A percentile compares a stretch with the other conserved stretches of the same genome.
phyloP scores from a whole-genome alignment of 495 filamentous ascomycete genomes.

The Hamigera avellanea region DNA sequence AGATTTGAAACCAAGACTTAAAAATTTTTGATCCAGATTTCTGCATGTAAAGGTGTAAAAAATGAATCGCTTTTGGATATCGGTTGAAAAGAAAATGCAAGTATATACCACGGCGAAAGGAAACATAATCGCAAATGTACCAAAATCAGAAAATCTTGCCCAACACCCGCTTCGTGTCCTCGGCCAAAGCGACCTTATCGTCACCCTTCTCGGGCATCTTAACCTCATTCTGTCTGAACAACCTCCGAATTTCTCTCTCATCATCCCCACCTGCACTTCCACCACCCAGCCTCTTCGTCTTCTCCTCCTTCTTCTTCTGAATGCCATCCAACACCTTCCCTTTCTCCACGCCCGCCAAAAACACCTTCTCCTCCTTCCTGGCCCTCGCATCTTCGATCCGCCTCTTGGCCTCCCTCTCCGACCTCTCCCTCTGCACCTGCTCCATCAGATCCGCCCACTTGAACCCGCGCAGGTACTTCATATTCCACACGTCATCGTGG shows the following conservation, averaged over 20 bases:
- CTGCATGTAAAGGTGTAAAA: background rate
- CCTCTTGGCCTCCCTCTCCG: conserved; percentile 67
- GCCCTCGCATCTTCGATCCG: conserved; percentile 69
- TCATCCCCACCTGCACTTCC: conserved; percentile 10
- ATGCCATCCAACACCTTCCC: conserved; percentile 67
- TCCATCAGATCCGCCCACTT: conserved; percentile 61
- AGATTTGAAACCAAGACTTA: no score
- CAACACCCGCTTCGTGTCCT: conserved; percentile 64
- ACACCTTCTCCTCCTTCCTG: conserved; percentile 73
- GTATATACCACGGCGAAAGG: no score
- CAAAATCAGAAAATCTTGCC: conserved; percentile 59
- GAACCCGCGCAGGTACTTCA: conserved; percentile 69
- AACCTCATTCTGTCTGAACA: conserved; percentile 66
- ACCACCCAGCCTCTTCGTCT: conserved; percentile 31
- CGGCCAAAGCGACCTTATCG: conserved; percentile 37
- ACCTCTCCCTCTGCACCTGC: conserved; percentile 70
- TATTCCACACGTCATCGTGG: conserved; percentile 85
- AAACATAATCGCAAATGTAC: no score
- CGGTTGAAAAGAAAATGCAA: conserved; percentile 1
- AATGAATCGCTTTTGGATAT: conserved; percentile 2
- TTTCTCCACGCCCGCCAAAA: conserved; percentile 71
- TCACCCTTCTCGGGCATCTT: conserved; percentile 30
- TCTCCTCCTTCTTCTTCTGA: conserved; percentile 49
- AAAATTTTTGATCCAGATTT: no score
- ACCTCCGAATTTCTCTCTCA: conserved; percentile 31